phyloP scores from a whole-genome alignment of 2,329 filamentous ascomycete genomes.

The Phialophora verrucosa region DNA sequence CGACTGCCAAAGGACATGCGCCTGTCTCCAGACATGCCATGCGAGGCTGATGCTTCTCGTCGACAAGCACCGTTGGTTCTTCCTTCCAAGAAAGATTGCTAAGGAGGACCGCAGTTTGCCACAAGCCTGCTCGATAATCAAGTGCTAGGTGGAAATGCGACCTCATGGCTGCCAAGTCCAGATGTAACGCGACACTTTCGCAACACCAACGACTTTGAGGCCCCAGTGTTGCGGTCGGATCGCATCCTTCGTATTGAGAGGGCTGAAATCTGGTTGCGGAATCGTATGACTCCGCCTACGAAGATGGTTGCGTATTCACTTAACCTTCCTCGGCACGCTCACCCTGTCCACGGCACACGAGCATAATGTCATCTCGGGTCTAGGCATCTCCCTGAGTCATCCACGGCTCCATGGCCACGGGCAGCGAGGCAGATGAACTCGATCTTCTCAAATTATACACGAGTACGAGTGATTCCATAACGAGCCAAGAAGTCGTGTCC shows the following conservation, averaged over 20 bases:
- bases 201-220: background rate
- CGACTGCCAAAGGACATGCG: background rate
- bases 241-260: background rate
- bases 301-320: background rate
- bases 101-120: background rate
- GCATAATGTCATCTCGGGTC: conserved; percentile 2
- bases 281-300: background rate
- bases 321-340: background rate
- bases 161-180: background rate
- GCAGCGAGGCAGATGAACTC: background rate
- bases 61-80: background rate
- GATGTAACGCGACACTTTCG: background rate
- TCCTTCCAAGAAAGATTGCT: background rate
- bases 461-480: conserved; percentile 1
- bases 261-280: background rate
- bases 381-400: background rate
- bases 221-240: background rate
- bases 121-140: background rate
- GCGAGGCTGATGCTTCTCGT: background rate
- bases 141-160: background rate
- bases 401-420: background rate
- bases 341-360: conserved; percentile 3
- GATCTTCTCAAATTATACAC: conserved; percentile 6
- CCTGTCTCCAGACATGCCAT: conserved; percentile 1
- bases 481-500: background rate